Evolutionary conservation across 192 early-diverging fungal species (phyloP), one percentile per base, ranked within the genome.

Genomic region (Backusella circina): DNA sequence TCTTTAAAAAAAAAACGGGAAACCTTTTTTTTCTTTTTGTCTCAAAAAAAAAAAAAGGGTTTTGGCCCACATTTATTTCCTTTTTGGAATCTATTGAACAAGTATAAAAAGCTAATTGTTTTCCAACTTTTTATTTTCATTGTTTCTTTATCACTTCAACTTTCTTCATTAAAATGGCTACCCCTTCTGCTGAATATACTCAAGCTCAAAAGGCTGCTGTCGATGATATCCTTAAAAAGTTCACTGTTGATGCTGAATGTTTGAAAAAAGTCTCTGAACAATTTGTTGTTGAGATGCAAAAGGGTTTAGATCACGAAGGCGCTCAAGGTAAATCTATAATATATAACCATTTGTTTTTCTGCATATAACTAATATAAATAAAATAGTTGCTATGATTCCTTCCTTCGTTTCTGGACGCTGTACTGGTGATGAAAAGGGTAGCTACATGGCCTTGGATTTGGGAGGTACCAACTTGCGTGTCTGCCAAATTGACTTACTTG

Each of bases 381-480:
- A 41, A 33, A 10, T 47, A 79, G 82, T 93, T 71, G 87, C 90
- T 33, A 95, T 96, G 96, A 93, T 98, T 79, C 95, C 95, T 7
- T 94, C 92, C 10, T 97, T 86, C 82, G 94, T 99, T 71, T 80
- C 85, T 51, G 85, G 89, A 30, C 83, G 90, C 0, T 95, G 95
- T 10, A 92, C 88, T 36, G 97, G 97, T 38, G 85, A 90, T 77
- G 97, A 99, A 75, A 87, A 80, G 32, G 97, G 97, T 35, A 88
- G 86, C 12, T 95, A 87, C 80, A 88, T 99, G 26, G 95, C 97
- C n/a, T 82, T 99, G 38, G 97, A 99, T 81, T 85, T 99, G 26
- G 97, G 97, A 33, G 96, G 97, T 32, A 95, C 95, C 72, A 99
- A 99, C 82, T 87, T 99, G 80, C 93, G 97, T 39, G 95, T 98